Evolutionary conservation across 495 filamentous ascomycete genomes (phyloP), one percentile per base, ranked within the genome.

Genomic region (Choiromyces venosus): DNA sequence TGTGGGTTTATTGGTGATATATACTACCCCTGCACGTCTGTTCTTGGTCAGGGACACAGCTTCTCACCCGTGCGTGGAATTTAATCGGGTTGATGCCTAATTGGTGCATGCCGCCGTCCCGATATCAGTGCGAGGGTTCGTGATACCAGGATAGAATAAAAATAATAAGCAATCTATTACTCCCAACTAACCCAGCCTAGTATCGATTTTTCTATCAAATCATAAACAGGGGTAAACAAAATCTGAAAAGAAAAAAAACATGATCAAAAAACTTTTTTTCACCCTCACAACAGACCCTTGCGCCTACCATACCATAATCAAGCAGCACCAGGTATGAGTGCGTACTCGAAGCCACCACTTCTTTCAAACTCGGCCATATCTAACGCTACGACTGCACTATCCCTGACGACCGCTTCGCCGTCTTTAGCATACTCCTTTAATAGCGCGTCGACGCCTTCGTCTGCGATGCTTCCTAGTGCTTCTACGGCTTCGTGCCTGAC

Each of bases 361-460:
- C 91, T 93, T 86, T 99, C 95, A 81, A 91, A 97, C 82, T 96
- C 93, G 2, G 93, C 95, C 96, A 99, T 99, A 82, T 99, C 95
- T 70, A 99, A 84, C 29, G 95, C 95, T 67, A 99, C 95, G 76
- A 97, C 87, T 39, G 97, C 89, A 81, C 94, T 97, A 79, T 99
- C 95, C 68, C 93, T 87, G 44, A 99, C 95, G 4, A 99, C 93
- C 78, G 92, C 88, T 83, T 97, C 95, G 56, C 91, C 88, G 82
- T 98, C 96, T 77, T 96, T 86, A 67, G 97, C 83, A 84, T 97
- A 98, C 74, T 86, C 87, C 84, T 88, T 91, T 82, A 99, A 80
- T 4, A 88, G 90, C 69, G 91, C 90, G 79, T 97, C 93, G 37
- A 98, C 96, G 16, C 94, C 94, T 69, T 96, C 92, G 79, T 96